Conservation (phyloP, 2,329 filamentous ascomycete genomes). For the Ascochyta clinopodiicola region DNA sequence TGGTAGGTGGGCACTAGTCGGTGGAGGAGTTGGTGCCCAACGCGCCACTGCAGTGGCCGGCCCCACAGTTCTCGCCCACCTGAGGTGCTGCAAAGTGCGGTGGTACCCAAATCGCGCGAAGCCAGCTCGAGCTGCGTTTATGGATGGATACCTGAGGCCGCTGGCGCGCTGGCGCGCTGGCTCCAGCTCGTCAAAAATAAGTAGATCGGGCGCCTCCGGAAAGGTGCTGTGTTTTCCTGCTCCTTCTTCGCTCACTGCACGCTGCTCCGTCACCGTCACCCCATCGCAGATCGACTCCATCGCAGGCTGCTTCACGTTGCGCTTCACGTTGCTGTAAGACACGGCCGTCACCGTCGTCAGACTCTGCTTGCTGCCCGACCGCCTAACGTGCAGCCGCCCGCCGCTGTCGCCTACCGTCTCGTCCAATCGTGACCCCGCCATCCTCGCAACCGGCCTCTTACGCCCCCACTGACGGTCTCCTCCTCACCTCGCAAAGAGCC, state of each 20-base stretch:
- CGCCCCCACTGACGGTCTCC: conserved; percentile 26
- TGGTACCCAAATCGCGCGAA: conserved; percentile 36
- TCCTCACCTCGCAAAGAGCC: conserved; percentile 35
- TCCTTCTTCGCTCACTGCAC: conserved; percentile 21
- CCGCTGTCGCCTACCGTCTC: conserved; percentile 25
- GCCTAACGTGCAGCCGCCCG: conserved; percentile 42
- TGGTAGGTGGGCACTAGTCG: conserved; percentile 18
- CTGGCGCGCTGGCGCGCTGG: conserved; percentile 14
- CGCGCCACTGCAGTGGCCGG: conserved; percentile 31
- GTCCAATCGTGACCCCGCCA: conserved; percentile 37
- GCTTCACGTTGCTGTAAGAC: conserved; percentile 25
- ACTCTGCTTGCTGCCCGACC: conserved; percentile 39
- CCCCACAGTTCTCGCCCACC: conserved; percentile 36
- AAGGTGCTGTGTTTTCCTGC: conserved; percentile 17
- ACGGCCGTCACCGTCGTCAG: conserved; percentile 15
- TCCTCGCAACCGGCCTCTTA: conserved; percentile 28
- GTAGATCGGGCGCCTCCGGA: conserved; percentile 36
- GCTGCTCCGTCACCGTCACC: conserved; percentile 11
- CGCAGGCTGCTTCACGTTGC: conserved; percentile 18
- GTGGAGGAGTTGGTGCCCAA: conserved; percentile 33
- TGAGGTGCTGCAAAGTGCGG: conserved; percentile 29
- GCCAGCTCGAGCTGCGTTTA: conserved; percentile 28
- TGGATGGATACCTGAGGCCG: conserved; percentile 35
- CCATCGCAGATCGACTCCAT: conserved; percentile 6
- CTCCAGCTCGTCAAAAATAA: conserved; percentile 26